Base-by-base conservation (phyloP, 2,329 filamentous ascomycete genomes). In the Fusarium concolor region DNA sequence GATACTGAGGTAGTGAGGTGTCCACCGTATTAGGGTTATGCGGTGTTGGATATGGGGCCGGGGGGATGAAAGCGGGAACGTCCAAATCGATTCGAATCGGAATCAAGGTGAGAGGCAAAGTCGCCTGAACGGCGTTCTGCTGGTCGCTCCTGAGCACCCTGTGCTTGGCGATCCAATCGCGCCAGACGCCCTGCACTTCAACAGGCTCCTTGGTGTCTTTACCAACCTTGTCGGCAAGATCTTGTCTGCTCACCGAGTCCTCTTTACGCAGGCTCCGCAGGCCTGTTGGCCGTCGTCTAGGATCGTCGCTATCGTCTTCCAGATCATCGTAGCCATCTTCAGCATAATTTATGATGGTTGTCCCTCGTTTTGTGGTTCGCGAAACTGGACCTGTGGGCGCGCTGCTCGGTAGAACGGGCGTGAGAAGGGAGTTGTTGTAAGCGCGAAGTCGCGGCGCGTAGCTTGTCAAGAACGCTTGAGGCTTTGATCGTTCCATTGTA, bases 71-170 rank as follows among this genome's bases (percentile, higher is more conserved):
- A 56, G 93, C 84, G 46, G 93, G 90, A 31, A 99, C 90, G 76
- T 98, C 95, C 77, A 98, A 86, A 76, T 99, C 96, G 79, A 99
- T 97, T 62, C 95, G 92, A 74, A 99, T 97, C 18, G 96, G 96
- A 62, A 99, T 95, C 53, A 98, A 85, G 1, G 93, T 97, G 50
- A 97, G 86, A 6, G 96, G 96, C 35, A 99, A 86, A 49, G 89
- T 89, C 35, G 93, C 90, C 73, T 90, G 88, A 4, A 87, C 86
- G 51, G 86, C 85, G 72, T 85, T 87, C 65, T 89, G 87, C 68
- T 88, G 79, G 63, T 90, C 88, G 39, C 85, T 85, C 49, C 84
- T 81, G n/a, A 82, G 77, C 15, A 80, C 77, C 44, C 83, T 84
- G 64, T 87, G 83, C 80, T 95, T 94, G 62, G 92, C 89, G 88